These are phyloP conservation scores for Leucaena leucocephala DNA, from an alignment of 306 rosid genomes.

Conservation along the genomic window DNA sequence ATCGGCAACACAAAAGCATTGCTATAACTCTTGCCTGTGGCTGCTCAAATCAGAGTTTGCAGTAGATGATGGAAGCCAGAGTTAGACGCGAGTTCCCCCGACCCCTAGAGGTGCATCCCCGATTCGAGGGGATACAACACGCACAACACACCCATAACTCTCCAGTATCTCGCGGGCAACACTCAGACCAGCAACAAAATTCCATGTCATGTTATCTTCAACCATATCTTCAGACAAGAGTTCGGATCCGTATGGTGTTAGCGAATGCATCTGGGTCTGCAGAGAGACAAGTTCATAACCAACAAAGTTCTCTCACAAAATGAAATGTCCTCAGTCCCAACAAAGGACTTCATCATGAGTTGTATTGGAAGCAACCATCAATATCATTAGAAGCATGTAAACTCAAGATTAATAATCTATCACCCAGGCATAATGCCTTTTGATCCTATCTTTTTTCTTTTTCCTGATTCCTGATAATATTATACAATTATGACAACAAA, in stretches of 20 bases:
- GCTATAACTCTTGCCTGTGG: constrained; percentile 51
- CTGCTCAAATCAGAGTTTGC: constrained; percentile 50
- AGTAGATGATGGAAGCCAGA: constrained; percentile 78
- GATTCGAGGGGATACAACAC: constrained; percentile 80
- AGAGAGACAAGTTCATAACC: constrained; percentile 39
- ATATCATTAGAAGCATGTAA: background rate
- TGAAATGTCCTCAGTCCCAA: constrained; percentile 9
- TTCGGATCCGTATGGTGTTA: constrained; percentile 80
- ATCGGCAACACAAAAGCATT: constrained; percentile 14
- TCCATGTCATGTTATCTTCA: constrained; percentile 97
- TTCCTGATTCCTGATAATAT: background rate
- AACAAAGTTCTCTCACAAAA: constrained; percentile 25
- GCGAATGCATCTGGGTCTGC: constrained; percentile 93
- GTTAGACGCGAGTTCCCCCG: constrained; percentile 92
- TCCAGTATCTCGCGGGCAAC: constrained; percentile 96
- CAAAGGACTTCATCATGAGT: constrained; percentile 21
- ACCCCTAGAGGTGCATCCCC: constrained; percentile 83
- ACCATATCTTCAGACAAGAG: constrained; percentile 68
- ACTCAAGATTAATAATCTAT: background rate
- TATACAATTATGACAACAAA: background rate
- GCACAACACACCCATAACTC: constrained; percentile 88
- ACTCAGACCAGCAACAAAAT: constrained; percentile 88
- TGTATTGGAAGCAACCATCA: constrained; percentile 21
- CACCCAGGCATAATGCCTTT: background rate
- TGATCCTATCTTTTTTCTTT: background rate